Base-by-base conservation (phyloP, 805 yeast genomes). In the Candida morakotiae region DNA sequence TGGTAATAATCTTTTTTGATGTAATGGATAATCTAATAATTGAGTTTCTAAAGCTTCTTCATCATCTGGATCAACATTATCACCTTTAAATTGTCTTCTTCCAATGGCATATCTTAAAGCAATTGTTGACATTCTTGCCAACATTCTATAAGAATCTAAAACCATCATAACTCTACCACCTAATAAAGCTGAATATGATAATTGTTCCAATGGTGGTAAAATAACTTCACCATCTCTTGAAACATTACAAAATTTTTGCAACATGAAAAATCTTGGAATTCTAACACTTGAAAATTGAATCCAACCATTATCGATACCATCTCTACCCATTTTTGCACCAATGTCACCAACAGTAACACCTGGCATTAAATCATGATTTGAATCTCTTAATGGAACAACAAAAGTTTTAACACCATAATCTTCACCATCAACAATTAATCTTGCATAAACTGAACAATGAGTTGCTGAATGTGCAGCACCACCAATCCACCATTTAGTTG, bases 401-500 rank as follows among this genome's bases (percentile, higher is more conserved):
- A 67, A 68, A 15, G 71, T 64, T 58, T 68, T 68, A 40, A 66
- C 69, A 36, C 73, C 73, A 47, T 67, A 66, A 48, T 68, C 73
- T 45, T 63, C 51, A 37, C 71, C 72, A 42, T 64, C 55, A 37
- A 68, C 68, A 39, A 64, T 56, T 40, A 68, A 64, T 42, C 73
- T 58, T 34, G 72, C 73, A 43, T 68, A 68, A 36, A 54, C 54
- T 16, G 63, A 41, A 28, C 62, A 50, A 47, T 68, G 73, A 15
- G 73, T 67, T 20, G 73, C 61, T 9, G 72, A 66, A 44, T 68
- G 73, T 23, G 73, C 73, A 39, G 73, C 73, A 40, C 73, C 73
- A 27, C 73, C 73, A 41, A 68, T 68, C 73, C 73, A 68, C 73
- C 73, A 68, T 49, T 68, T 68, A 43, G 73, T 68, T 31, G 73